Conservation (phyloP, 176 grass and related monocot species). For the Juncus effusus region DNA sequence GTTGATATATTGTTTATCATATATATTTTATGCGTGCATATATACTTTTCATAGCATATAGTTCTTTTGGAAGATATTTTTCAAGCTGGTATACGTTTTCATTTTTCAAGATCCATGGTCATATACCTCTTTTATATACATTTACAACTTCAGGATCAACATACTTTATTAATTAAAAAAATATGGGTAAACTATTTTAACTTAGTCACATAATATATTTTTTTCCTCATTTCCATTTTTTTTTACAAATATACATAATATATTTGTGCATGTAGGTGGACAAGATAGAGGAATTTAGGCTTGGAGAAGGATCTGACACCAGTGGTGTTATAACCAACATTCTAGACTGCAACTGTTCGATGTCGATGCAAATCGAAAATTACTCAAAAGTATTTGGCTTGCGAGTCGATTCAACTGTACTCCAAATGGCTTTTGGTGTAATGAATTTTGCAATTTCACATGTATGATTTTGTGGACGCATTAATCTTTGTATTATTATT, state of each 20-base stretch:
- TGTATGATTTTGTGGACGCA: constrained; percentile 6
- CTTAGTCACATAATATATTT: too few relatives aligned
- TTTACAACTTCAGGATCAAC: too few relatives aligned
- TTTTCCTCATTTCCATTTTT: not conserved
- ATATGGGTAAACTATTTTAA: too few relatives aligned
- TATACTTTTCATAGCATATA: too few relatives aligned
- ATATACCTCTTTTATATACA: too few relatives aligned
- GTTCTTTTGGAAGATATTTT: too few relatives aligned
- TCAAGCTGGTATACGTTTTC: too few relatives aligned
- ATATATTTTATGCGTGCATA: too few relatives aligned
- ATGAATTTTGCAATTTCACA: constrained; percentile 63
- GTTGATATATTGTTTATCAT: too few relatives aligned
- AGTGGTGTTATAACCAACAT: constrained; percentile 81
- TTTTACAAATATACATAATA: not conserved
- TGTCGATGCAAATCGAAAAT: constrained; percentile 74
- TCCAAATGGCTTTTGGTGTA: constrained; percentile 55
- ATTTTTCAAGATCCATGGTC: too few relatives aligned
- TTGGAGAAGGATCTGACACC: constrained; percentile 72
- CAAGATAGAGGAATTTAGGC: constrained; percentile 54
- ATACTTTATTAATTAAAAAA: too few relatives aligned
- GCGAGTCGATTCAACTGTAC: constrained; percentile 35
- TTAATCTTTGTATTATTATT: not conserved
- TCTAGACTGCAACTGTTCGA: constrained; percentile 76
- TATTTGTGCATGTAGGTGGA: constrained; percentile 28
- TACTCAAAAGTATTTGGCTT: constrained; percentile 77